Evolutionary conservation across 257 asterid genomes (phyloP).

Genomic region (Capsicum baccatum): DNA sequence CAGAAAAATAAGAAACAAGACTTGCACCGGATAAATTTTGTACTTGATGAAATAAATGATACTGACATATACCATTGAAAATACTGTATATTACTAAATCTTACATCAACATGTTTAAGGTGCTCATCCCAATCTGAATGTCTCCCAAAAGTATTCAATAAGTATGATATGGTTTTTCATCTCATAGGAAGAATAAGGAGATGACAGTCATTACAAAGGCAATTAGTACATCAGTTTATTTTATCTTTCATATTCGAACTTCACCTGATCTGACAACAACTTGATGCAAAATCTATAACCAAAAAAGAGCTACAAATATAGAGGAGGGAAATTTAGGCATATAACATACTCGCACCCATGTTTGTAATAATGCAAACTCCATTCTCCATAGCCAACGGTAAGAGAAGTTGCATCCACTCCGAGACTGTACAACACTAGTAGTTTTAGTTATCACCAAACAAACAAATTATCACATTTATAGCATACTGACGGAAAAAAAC

Average conservation of each 20-base stretch:
- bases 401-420: constrained; percentile 95
- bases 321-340: background rate
- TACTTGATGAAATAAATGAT: constrained; percentile 7
- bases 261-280: constrained; percentile 69
- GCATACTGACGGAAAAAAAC: background rate
- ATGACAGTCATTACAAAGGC: background rate
- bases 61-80: constrained; percentile 16
- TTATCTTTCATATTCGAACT: constrained; percentile 26
- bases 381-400: constrained; percentile 83
- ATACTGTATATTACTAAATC: constrained; percentile 50
- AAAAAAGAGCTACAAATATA: background rate
- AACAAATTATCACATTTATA: background rate
- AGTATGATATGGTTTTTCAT: constrained; percentile 13
- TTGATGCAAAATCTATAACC: constrained; percentile 42
- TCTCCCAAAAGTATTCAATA: constrained; percentile 29
- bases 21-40: background rate
- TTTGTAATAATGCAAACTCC: constrained; percentile 89
- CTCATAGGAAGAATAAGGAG: constrained; percentile 29
- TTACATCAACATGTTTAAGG: constrained; percentile 68
- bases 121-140: constrained; percentile 65
- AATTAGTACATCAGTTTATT: constrained; percentile 1
- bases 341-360: constrained; percentile 93
- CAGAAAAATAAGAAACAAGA: constrained; percentile 11
- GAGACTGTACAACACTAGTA: constrained; percentile 55
- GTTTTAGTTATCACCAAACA: background rate